Base-by-base conservation (phyloP, 192 early-diverging fungal genomes). In the Rhizophlyctis rosea region DNA sequence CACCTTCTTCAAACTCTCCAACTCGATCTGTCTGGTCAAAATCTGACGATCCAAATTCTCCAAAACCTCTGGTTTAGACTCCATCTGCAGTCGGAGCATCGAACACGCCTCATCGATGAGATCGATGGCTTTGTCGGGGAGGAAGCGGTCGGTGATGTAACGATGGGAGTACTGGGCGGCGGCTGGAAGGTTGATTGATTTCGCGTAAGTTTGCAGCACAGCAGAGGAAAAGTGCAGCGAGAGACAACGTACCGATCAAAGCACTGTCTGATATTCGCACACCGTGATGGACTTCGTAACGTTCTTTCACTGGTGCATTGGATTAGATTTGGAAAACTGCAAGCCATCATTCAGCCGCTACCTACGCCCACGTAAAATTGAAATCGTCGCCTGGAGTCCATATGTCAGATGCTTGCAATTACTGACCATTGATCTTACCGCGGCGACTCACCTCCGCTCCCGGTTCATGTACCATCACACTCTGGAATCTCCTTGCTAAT, bases 101-200 rank as follows among this genome's bases (percentile, higher is more conserved):
- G 93, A 89, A 65, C 86, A 90, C 3, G 93, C 93, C 74, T 95
- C 93, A 69, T 95, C 93, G 59, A 93, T 76, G 28, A 87, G 66
- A 32, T 87, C 86, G 36, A 87, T 81, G 49, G 86, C 85, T 65
- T 87, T 85, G 64, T 87, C 86, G 2, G 86, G 86, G n/a, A 87
- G 66, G 48, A 78, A 75, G 21, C 86, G 80, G 65, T 77, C 79
- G 35, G 86, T 87, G 60, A 87, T 81, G 65, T 87, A 87, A 31
- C 86, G 80, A 34, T 76, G 65, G 16, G 86, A 77, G 34, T 86
- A 74, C 55, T 76, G 72, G n/a, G 86, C 86, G 0, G 86, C 86
- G 1, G 76, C 52, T n/a, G n/a, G n/a, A n/a, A n/a, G n/a, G n/a
- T n/a, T n/a, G n/a, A n/a, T n/a, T n/a, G n/a, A n/a, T n/a, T n/a